phyloP scores from a whole-genome alignment of 768 basidiomycete genomes.

The Trametes coccinea region DNA sequence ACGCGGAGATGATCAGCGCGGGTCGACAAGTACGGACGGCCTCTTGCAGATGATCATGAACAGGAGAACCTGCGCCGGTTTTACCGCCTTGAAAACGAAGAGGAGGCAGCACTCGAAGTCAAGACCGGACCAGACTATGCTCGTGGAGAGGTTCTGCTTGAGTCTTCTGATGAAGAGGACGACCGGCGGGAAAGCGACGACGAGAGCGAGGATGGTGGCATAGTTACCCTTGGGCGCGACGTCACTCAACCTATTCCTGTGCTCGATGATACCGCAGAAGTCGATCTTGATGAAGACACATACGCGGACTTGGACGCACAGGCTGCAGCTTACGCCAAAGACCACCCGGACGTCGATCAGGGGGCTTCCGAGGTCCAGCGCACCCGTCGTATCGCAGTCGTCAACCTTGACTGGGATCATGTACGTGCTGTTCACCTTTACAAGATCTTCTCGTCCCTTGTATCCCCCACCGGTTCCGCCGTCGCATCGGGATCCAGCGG shows the following conservation, averaged over 20 bases:
- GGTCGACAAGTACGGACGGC: conserved; percentile 91
- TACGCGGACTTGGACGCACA: conserved; percentile 75
- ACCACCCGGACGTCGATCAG: conserved; percentile 43
- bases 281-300: conserved; percentile 80
- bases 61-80: conserved; percentile 76
- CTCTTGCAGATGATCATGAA: conserved; percentile 65
- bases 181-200: conserved; percentile 35
- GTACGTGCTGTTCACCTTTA: conserved; percentile 86
- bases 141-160: conserved; percentile 83
- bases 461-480: conserved; percentile 53
- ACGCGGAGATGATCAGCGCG: conserved; percentile 41
- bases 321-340: conserved; percentile 57
- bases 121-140: conserved; percentile 64
- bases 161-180: conserved; percentile 83
- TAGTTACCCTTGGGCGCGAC: conserved; percentile 52
- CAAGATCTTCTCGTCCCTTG: conserved; percentile 88
- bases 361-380: conserved; percentile 35
- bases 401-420: conserved; percentile 98
- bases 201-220: conserved; percentile 48
- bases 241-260: conserved; percentile 44
- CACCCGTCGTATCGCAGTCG: conserved; percentile 80
- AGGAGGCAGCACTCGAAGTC: conserved; percentile 34
- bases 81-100: conserved; percentile 67
- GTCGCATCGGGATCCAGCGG: conserved; percentile 24
- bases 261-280: conserved; percentile 48